Evolutionary conservation across 495 filamentous ascomycete species (phyloP).

Genomic region (Aspergillus taichungensis): DNA sequence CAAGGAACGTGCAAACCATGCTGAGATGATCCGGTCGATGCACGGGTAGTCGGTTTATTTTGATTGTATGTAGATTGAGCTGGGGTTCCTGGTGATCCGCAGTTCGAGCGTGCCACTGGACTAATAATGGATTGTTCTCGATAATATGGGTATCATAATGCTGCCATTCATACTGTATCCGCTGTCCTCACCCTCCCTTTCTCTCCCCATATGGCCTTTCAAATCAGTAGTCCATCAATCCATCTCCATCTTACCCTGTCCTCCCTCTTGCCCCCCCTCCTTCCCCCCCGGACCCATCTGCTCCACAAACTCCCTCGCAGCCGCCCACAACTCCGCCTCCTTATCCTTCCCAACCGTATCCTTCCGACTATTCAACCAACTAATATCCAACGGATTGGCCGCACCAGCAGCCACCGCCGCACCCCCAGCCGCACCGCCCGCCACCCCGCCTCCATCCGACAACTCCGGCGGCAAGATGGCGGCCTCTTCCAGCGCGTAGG

Average conservation of each 20-base stretch:
- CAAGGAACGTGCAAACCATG: conserved; percentile 75
- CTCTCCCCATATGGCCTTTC: not conserved
- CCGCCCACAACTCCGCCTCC: conserved; percentile 69
- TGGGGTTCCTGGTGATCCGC: conserved; percentile 15
- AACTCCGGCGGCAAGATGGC: conserved; percentile 50
- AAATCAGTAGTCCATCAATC: conserved; percentile 16
- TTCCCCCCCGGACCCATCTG: conserved; percentile 8
- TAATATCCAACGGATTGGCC: conserved; percentile 55
- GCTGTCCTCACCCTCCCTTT: not conserved
- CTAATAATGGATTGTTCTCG: not conserved
- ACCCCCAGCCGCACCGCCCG: conserved; percentile 18
- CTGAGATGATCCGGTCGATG: conserved; percentile 69
- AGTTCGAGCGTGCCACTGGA: not conserved
- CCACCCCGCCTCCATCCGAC: conserved; percentile 9
- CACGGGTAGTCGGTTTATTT: conserved; percentile 23
- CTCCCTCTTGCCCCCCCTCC: conserved; percentile 5
- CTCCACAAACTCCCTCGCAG: conserved; percentile 45
- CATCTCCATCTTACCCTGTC: conserved; percentile 26
- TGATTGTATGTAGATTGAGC: conserved; percentile 11
- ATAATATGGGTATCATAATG: conserved; percentile 28
- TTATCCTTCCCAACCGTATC: conserved; percentile 68
- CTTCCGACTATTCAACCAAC: conserved; percentile 75
- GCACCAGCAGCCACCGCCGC: conserved; percentile 13
- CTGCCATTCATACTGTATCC: not conserved
- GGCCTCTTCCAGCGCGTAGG: conserved; percentile 70